Base-by-base conservation (phyloP, 495 filamentous ascomycete species). In the Friedmanniomyces endolithicus region DNA sequence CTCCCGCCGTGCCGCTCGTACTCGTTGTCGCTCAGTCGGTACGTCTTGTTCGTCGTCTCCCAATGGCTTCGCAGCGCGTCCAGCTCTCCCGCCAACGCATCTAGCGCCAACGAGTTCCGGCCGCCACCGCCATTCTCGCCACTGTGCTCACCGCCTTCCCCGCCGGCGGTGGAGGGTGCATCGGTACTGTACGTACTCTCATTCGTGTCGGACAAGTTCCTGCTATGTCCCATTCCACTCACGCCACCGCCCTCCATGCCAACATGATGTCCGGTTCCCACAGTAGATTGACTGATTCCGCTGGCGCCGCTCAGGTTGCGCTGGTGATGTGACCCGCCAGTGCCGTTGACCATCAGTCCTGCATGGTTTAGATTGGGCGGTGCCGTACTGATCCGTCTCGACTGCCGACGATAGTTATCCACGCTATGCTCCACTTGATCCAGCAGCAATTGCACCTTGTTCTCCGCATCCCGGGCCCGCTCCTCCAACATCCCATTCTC, bases 31-130 rank as follows among this genome's bases (percentile, higher is more conserved):
- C 86, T 90, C 43, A 94, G 72, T 16, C 90, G 83, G 65, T 96
- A 95, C 59, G 85, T 90, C 69, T 90, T 90, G 70, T 90, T 95
- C 39, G 88, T 95, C 44, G 84, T 84, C 69, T 97, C 90, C 90
- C 94, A 97, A 56, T 95, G 92, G 31, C 73, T 83, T 31, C 90
- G 82, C 37, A 97, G 75, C 17, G 84, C 78, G 23, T 47, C 92
- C 4, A 99, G 79, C 69, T 99, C 92, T 50, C 80, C 84, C 20
- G 94, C 90, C 2, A 99, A 77, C 41, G 83, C 88, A 65, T 97
- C 92, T 9, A 99, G 75, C 17, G 92, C 92, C 63, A 88, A 78
- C 27, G 84, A 88, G 59, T 88, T 88, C 53, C 90, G 80, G 53
- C 27, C 27, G 4, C 27, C 27, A 31, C 27, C 27, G 27, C 48